A percentile compares a stretch with the other conserved stretches of the same genome.
These are phyloP conservation scores for Pythium myriotylum DNA, from an alignment of 352 stramenopile genomes.

Conservation along the genomic window DNA sequence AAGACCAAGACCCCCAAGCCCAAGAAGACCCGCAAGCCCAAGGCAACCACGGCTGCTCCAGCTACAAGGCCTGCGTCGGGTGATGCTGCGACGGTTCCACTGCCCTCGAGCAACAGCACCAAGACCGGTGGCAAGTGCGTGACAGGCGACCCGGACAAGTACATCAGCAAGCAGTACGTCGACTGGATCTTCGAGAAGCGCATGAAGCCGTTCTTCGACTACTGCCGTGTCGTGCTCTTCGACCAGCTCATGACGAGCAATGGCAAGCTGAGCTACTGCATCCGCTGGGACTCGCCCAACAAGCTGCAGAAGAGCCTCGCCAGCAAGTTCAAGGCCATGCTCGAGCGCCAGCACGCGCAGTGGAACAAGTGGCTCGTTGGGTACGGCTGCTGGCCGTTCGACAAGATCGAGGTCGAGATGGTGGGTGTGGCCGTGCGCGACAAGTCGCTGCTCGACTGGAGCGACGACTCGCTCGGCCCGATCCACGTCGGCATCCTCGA, in stretches of 20 bases:
- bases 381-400: conserved; percentile 48
- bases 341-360: conserved; percentile 38
- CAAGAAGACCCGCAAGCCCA: too few species aligned
- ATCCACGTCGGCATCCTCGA: conserved; percentile 33
- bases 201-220: conserved; percentile 23
- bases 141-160: conserved; percentile 25
- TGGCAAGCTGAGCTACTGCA: conserved; percentile 46
- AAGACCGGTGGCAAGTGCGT: conserved; percentile 21
- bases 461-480: conserved; percentile 16
- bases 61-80: too few species aligned
- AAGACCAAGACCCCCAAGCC: too few species aligned
- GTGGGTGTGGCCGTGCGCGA: conserved; percentile 45
- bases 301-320: conserved; percentile 39
- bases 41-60: too few species aligned
- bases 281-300: conserved; percentile 53
- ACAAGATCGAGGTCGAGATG: conserved; percentile 41
- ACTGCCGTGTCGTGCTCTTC: conserved; percentile 35
- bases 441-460: conserved; percentile 27
- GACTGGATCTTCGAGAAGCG: conserved; percentile 32
- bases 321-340: conserved; percentile 50
- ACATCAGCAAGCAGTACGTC: conserved; percentile 30
- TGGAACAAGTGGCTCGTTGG: conserved; percentile 42
- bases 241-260: conserved; percentile 50
- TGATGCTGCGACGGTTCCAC: too few species aligned
- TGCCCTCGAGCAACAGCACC: too few species aligned